Percentiles rank a stretch among this genome's conserved stretches.
phyloP scores from a whole-genome alignment of 345 rosid genomes.

The Geranium brycei region DNA sequence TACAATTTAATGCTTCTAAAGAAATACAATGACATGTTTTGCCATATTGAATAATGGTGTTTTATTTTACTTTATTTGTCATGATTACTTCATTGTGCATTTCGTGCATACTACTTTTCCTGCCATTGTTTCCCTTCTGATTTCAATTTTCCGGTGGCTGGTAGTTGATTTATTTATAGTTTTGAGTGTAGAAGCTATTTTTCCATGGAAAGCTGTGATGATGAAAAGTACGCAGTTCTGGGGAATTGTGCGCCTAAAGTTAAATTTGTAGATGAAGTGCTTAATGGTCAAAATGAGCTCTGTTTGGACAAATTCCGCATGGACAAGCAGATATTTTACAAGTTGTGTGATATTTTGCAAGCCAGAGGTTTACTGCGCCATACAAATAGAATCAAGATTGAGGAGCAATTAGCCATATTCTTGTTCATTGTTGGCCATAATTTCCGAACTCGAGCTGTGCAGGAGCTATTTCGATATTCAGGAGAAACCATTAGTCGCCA shows the following conservation, averaged over 20 bases:
- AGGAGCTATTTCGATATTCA: conserved; percentile 59
- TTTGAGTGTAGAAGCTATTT: not conserved
- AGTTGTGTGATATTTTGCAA: conserved; percentile 64
- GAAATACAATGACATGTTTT: too few relatives aligned
- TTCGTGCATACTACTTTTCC: too few relatives aligned
- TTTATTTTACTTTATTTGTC: too few relatives aligned
- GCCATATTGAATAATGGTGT: too few relatives aligned
- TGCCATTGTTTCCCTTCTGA: too few relatives aligned
- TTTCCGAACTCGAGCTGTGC: conserved; percentile 78
- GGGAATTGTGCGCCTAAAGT: conserved; percentile 29
- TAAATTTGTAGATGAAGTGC: conserved; percentile 71
- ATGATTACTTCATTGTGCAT: too few relatives aligned
- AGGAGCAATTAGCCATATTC: conserved; percentile 83
- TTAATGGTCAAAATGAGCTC: conserved; percentile 45
- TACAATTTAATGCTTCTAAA: too few relatives aligned
- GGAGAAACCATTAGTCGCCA: conserved; percentile 94
- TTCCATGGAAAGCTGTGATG: conserved; percentile 51
- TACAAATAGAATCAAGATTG: conserved; percentile 76
- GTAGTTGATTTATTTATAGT: too few relatives aligned
- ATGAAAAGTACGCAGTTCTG: conserved; percentile 35
- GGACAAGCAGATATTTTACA: conserved; percentile 78
- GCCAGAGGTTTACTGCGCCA: conserved; percentile 70
- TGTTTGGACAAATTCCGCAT: conserved; percentile 78
- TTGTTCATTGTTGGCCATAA: conserved; percentile 77
- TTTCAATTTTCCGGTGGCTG: too few relatives aligned